Percentiles rank a stretch among this genome's conserved stretches.
Evolutionary conservation across 1,139 yeast genomes (phyloP).

Genomic region (Wickerhamiella pararugosa): DNA sequence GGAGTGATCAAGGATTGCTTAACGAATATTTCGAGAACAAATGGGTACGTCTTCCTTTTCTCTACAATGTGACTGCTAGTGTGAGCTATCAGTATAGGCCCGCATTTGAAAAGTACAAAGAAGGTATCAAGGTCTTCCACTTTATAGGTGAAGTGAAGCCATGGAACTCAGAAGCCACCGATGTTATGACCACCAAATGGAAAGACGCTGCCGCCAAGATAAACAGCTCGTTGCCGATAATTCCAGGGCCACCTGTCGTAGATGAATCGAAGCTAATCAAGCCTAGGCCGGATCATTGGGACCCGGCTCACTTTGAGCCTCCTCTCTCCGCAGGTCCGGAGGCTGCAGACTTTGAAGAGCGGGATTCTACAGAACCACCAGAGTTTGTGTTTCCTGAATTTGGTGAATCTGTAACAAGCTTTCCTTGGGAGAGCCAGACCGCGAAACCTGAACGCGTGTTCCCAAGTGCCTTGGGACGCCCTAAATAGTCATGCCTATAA

Average conservation of each 20-base stretch:
- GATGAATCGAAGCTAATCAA: conserved; percentile 18
- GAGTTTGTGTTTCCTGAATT: conserved; percentile 10
- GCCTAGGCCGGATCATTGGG: conserved; percentile 27
- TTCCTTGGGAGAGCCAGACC: conserved; percentile 11
- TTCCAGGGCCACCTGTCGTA: conserved; percentile 6
- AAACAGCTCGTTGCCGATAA: neutral
- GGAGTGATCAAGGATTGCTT: conserved; percentile 89
- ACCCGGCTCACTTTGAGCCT: conserved; percentile 30
- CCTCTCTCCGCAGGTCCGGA: conserved; percentile 29
- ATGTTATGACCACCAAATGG: conserved; percentile 2
- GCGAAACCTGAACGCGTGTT: neutral
- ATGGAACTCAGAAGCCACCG: conserved; percentile 33
- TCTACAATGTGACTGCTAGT: conserved; percentile 75
- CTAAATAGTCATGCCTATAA: neutral
- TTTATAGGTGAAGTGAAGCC: conserved; percentile 77
- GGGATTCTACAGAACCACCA: neutral
- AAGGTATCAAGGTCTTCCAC: conserved; percentile 50
- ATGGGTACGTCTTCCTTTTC: conserved; percentile 63
- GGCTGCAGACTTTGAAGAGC: conserved; percentile 22
- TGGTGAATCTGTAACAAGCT: conserved; percentile 9
- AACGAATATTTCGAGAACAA: conserved; percentile 57
- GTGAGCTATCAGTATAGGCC: conserved; percentile 72
- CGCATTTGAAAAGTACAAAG: conserved; percentile 48
- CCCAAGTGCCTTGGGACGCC: neutral
- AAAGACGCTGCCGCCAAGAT: neutral